These are phyloP conservation scores for Tuber borchii DNA, from an alignment of 495 filamentous ascomycete species.

Conservation along the genomic window DNA sequence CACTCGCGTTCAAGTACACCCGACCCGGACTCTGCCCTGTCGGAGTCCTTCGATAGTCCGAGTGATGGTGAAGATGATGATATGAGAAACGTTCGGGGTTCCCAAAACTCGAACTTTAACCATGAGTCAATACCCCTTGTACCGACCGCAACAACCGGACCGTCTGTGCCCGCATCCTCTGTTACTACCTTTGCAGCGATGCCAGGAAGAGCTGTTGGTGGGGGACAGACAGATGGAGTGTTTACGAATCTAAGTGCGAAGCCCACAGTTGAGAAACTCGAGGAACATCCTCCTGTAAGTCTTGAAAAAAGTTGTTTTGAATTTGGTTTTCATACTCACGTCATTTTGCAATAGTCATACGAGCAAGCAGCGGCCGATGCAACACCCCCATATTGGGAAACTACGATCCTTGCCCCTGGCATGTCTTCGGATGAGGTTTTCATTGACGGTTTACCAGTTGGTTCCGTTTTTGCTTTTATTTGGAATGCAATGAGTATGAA, in stretches of 20 bases:
- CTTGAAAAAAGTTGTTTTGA: not conserved
- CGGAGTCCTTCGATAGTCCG: slow-evolving; percentile 81
- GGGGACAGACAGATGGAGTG: slow-evolving; percentile 79
- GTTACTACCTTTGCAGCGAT: slow-evolving; percentile 40
- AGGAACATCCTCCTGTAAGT: slow-evolving; percentile 88
- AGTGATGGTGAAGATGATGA: slow-evolving; percentile 69
- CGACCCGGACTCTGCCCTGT: slow-evolving; percentile 67
- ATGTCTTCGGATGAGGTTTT: slow-evolving; percentile 85
- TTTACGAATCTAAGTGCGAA: slow-evolving; percentile 93
- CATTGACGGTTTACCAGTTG: slow-evolving; percentile 91
- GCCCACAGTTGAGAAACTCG: slow-evolving; percentile 76
- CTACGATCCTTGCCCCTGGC: slow-evolving; percentile 89
- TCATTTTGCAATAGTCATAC: slow-evolving; percentile 62
- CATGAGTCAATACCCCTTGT: slow-evolving; percentile 45
- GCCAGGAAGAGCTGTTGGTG: slow-evolving; percentile 54
- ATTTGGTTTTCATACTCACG: slow-evolving; percentile 34
- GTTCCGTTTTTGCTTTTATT: slow-evolving; percentile 87
- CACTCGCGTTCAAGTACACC: slow-evolving; percentile 74
- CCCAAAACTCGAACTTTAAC: slow-evolving; percentile 42
- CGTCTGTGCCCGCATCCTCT: slow-evolving; percentile 47
- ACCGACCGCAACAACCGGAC: slow-evolving; percentile 38
- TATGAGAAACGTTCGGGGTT: slow-evolving; percentile 51
- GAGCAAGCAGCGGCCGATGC: slow-evolving; percentile 97
- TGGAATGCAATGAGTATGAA: slow-evolving; percentile 90
- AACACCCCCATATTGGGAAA: slow-evolving; percentile 97